Evolutionary conservation across 2,329 filamentous ascomycete species (phyloP), one percentile per base, ranked within the genome.

Genomic region (Dendrostoma leiphaemia): DNA sequence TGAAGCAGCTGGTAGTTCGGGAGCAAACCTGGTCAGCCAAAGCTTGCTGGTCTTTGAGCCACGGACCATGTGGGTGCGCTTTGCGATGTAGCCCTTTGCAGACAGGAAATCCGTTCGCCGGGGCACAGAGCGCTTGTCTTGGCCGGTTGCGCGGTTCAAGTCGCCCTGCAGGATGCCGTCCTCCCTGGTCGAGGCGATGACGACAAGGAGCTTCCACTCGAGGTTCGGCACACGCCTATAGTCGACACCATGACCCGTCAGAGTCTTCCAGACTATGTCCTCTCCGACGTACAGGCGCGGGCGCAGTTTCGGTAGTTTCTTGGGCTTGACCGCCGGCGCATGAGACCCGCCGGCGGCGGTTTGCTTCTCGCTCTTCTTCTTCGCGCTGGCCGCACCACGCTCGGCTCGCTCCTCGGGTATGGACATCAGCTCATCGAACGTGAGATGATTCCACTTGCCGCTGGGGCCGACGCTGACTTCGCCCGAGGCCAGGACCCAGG

Each of bases 101-200:
- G 80, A 75, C 1, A 86, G 71, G 3, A 76, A 74, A 59, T 85
- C 81, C 0, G 83, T 86, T 31, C 83, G 73, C 54, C 80, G 83
- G 3, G 83, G 83, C 1, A 86, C 75, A 1, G 83, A 85, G 48
- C 83, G 77, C 63, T 86, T 86, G 65, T 86, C 83, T 64, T 86
- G 83, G 21, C 77, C 75, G 12, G 81, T 81, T 1, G 83, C 68
- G 19, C 77, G 75, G 15, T 80, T 78, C 23, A 86, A 71, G 54
- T 85, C 82, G 37, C 80, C 80, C 66, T 86, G 83, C 13, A 85
- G 68, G 40, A 86, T 84, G 4, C 83, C 83, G 6, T 77, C 69
- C 7, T 74, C 69, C 48, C 75, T 78, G 13, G 73, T 75, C 0
- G 78, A 79, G 19, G 81, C 82, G 51, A 85, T 83, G 17, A 79